A percentile compares a stretch with the other conserved stretches of the same genome.
Conservation (phyloP, 139 green algal species). For the Chlorella sp. region DNA sequence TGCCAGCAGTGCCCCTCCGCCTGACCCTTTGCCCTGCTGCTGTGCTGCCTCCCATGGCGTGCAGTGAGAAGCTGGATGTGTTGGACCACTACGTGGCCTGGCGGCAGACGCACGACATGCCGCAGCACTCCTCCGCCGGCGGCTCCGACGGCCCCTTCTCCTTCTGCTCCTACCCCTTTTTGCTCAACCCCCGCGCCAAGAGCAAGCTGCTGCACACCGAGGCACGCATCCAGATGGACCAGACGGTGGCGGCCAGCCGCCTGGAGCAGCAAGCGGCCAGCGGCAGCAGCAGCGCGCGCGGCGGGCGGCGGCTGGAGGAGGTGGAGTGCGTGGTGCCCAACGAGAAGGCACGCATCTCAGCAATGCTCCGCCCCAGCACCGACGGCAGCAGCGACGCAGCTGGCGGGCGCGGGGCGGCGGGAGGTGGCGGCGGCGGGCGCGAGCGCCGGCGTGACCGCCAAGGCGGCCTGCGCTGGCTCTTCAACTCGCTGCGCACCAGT, state of each 20-base stretch:
- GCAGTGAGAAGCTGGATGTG: conserved; percentile 90
- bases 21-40: neutral
- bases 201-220: conserved; percentile 87
- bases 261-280: conserved; percentile 77
- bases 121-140: conserved; percentile 42
- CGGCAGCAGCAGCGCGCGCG: conserved; percentile 21
- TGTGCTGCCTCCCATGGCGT: neutral
- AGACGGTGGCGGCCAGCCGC: conserved; percentile 62
- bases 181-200: conserved; percentile 91
- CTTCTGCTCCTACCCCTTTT: conserved; percentile 94
- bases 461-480: conserved; percentile 52
- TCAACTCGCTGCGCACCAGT: conserved; percentile 59
- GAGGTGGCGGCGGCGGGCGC: no score
- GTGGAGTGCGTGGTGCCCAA: conserved; percentile 67
- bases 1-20: neutral
- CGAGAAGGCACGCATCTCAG: conserved; percentile 47
- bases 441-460: conserved; percentile 18
- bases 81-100: conserved; percentile 92
- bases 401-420: neutral
- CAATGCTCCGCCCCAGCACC: conserved; percentile 4
- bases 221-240: conserved; percentile 71
- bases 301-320: conserved; percentile 14
- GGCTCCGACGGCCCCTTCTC: conserved; percentile 82
- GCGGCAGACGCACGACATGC: conserved; percentile 78
- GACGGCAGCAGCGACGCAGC: neutral